phyloP scores from a whole-genome alignment of 1,284 basidiomycete genomes.

The Hymenochaete sp. region DNA sequence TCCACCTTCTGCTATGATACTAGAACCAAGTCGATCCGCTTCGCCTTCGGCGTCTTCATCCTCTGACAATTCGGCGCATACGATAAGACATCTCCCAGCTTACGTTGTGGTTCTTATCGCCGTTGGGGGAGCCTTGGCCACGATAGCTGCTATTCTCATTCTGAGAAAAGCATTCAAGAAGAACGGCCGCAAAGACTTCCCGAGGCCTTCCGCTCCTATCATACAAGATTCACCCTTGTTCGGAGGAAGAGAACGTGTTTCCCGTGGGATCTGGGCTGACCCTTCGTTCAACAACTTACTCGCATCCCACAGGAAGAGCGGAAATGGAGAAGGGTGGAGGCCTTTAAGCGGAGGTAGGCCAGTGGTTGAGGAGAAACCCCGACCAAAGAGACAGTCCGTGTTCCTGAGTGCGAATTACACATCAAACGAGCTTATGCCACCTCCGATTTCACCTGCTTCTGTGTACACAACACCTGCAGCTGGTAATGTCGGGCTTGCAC shows the following conservation, averaged over 20 bases:
- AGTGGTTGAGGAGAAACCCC: not conserved
- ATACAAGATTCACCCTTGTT: constrained; percentile 63
- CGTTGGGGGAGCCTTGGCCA: constrained; percentile 41
- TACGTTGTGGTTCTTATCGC: constrained; percentile 48
- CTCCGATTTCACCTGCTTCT: constrained; percentile 25
- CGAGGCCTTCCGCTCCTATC: constrained; percentile 64
- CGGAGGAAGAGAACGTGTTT: constrained; percentile 60
- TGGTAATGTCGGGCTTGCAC: constrained; percentile 39
- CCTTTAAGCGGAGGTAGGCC: constrained; percentile 16
- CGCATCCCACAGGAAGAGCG: constrained; percentile 30
- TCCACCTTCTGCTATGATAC: too few species aligned
- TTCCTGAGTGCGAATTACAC: constrained; percentile 29
- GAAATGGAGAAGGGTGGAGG: constrained; percentile 13
- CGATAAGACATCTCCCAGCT: constrained; percentile 29
- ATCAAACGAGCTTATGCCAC: not conserved
- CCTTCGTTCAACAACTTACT: constrained; percentile 22
- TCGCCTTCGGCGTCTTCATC: not conserved
- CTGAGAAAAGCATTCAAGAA: constrained; percentile 39
- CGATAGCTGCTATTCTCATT: constrained; percentile 47
- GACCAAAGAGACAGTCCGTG: constrained; percentile 33
- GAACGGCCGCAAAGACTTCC: constrained; percentile 41
- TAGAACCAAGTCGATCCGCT: too few species aligned
- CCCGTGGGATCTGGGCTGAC: constrained; percentile 28
- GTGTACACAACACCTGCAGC: constrained; percentile 36
- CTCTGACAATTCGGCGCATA: constrained; percentile 23